These are phyloP conservation scores for Phytopythium cucurbitacearum DNA, from an alignment of 352 stramenopile species.

Conservation along the genomic window DNA sequence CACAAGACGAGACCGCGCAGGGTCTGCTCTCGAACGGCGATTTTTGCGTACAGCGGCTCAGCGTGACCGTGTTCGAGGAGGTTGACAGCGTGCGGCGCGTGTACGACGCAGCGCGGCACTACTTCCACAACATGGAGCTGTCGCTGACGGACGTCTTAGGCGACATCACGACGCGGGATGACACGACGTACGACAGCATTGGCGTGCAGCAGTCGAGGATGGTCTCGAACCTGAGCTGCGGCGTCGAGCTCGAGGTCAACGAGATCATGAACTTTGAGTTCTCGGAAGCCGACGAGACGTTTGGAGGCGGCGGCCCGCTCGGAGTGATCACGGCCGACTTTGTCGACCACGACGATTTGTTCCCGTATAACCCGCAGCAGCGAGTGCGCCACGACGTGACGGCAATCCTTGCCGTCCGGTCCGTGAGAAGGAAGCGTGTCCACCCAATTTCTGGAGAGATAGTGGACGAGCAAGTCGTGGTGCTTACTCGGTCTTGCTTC, in stretches of 20 bases:
- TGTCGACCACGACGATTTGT: conserved; percentile 35
- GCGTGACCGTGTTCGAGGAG: conserved; percentile 36
- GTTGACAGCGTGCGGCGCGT: conserved; percentile 26
- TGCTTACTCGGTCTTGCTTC: conserved; percentile 22
- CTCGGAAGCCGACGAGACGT: conserved; percentile 14
- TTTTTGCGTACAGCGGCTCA: conserved; percentile 34
- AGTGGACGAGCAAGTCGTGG: conserved; percentile 19
- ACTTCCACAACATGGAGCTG: conserved; percentile 48
- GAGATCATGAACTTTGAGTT: conserved; percentile 28
- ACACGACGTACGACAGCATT: conserved; percentile 34
- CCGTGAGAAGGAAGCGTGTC: conserved; percentile 9
- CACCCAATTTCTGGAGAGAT: conserved; percentile 1
- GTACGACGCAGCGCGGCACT: conserved; percentile 39
- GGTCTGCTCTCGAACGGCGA: conserved; percentile 36
- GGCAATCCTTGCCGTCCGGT: conserved; percentile 15
- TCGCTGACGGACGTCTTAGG: conserved; percentile 45
- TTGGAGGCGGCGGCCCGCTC: conserved; percentile 9
- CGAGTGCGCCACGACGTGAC: conserved; percentile 32
- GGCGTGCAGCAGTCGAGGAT: conserved; percentile 41
- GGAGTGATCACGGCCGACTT: conserved; percentile 25
- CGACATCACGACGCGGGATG: conserved; percentile 50
- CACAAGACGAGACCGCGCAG: conserved; percentile 31
- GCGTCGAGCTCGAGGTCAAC: conserved; percentile 38
- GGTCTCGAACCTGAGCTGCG: conserved; percentile 26
- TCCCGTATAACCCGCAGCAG: conserved; percentile 21